These are phyloP conservation scores for Kitagawia praeruptora DNA, from an alignment of 129 eudicot genomes.

Conservation along the genomic window DNA sequence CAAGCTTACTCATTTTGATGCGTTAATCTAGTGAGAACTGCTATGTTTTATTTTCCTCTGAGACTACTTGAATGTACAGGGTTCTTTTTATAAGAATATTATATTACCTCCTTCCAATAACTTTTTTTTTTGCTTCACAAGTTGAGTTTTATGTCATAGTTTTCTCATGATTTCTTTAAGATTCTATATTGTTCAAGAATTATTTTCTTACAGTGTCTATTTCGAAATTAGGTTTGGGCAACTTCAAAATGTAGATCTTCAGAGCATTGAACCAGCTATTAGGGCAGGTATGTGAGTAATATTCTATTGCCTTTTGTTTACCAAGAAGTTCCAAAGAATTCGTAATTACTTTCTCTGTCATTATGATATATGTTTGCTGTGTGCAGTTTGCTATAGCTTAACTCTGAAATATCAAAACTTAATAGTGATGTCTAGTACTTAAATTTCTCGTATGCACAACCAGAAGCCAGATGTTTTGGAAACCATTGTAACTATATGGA, in stretches of 20 bases:
- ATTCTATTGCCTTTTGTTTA: not conserved
- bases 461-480: not conserved
- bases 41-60: not conserved
- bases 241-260: constrained; percentile 94
- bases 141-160: not conserved
- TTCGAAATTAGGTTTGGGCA: constrained; percentile 74
- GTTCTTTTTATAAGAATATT: not conserved
- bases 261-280: constrained; percentile 85
- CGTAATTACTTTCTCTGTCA: not conserved
- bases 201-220: not conserved
- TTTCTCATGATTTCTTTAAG: not conserved
- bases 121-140: not conserved
- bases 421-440: not conserved
- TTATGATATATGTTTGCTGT: not conserved
- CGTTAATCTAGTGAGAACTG: not conserved
- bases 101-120: not conserved
- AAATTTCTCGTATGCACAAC: not conserved
- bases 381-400: not conserved
- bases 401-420: not conserved
- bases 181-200: not conserved
- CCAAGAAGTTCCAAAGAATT: not conserved
- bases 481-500: not conserved
- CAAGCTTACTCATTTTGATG: not conserved
- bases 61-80: not conserved
- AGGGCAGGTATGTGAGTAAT: constrained; percentile 60